A percentile compares a stretch with the other conserved stretches of the same genome.
phyloP scores from a whole-genome alignment of 352 stramenopile genomes.

The Globisporangium barbulae region DNA sequence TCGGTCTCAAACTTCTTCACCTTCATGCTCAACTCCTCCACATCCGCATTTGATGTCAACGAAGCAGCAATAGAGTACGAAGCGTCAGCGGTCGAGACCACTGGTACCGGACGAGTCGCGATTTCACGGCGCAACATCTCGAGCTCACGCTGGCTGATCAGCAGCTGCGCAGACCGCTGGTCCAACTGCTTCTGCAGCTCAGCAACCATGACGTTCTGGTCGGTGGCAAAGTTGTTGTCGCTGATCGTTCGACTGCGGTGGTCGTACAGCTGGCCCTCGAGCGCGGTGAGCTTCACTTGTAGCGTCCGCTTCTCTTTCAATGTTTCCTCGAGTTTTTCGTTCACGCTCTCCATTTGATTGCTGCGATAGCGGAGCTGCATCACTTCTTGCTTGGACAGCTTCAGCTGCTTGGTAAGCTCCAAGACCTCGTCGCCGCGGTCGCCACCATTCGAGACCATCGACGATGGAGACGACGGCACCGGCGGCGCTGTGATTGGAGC shows the following conservation, averaged over 20 bases:
- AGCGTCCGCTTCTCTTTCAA: constrained; percentile 78
- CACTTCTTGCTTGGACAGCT: constrained; percentile 72
- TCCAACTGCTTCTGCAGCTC: constrained; percentile 60
- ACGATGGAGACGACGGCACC: constrained; percentile 10
- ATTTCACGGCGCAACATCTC: constrained; percentile 36
- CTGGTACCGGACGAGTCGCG: neutral
- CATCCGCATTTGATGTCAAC: constrained; percentile 19
- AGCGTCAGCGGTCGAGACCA: neutral
- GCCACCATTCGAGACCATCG: constrained; percentile 19
- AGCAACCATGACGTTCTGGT: constrained; percentile 35
- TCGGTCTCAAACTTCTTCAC: constrained; percentile 52
- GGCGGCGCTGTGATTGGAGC: neutral
- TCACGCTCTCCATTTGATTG: constrained; percentile 69
- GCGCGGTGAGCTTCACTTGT: constrained; percentile 72
- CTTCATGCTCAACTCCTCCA: constrained; percentile 34
- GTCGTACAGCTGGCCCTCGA: constrained; percentile 77
- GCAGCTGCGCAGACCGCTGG: constrained; percentile 47
- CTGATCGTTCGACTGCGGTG: constrained; percentile 65
- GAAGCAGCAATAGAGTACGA: neutral
- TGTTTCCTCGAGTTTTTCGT: constrained; percentile 65
- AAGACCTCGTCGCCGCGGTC: constrained; percentile 37
- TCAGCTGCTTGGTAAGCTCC: constrained; percentile 73
- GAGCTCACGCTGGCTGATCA: constrained; percentile 44
- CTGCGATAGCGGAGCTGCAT: constrained; percentile 84
- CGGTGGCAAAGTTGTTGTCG: constrained; percentile 39